phyloP scores from a whole-genome alignment of 805 yeast genomes.

The Spathaspora hagerdaliae region DNA sequence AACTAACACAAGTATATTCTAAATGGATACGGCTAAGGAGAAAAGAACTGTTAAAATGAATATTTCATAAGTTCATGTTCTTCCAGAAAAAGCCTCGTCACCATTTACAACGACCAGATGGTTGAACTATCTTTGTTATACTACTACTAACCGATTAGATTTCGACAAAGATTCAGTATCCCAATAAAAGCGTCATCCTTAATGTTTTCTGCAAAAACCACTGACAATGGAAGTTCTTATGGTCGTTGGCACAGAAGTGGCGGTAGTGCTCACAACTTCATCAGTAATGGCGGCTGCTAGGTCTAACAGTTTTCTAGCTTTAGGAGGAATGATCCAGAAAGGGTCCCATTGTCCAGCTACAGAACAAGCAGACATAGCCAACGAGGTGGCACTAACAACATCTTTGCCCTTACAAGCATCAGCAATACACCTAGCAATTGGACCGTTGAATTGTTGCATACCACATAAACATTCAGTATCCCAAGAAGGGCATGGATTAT shows the following conservation, averaged over 20 bases:
- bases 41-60: no score
- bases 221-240: background rate
- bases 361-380: slow-evolving; percentile 31
- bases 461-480: slow-evolving; percentile 45
- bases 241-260: background rate
- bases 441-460: slow-evolving; percentile 30
- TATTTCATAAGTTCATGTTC: no score
- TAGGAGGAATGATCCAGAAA: slow-evolving; percentile 25
- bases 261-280: slow-evolving; percentile 1
- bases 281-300: background rate
- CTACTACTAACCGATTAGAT: no score
- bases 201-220: no score
- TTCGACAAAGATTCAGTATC: no score
- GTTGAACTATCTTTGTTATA: no score
- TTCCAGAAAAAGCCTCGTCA: no score
- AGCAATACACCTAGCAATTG: slow-evolving; percentile 36
- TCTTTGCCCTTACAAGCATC: slow-evolving; percentile 31
- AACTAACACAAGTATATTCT: no score
- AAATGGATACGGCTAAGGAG: no score
- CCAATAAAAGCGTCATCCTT: no score
- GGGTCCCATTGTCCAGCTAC: slow-evolving; percentile 31
- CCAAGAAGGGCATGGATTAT: slow-evolving; percentile 44
- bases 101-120: no score
- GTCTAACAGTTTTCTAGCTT: no score
- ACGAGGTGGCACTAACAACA: slow-evolving; percentile 24